Conservation (phyloP, 2,329 filamentous ascomycete species). For the Talaromyces sp. region DNA sequence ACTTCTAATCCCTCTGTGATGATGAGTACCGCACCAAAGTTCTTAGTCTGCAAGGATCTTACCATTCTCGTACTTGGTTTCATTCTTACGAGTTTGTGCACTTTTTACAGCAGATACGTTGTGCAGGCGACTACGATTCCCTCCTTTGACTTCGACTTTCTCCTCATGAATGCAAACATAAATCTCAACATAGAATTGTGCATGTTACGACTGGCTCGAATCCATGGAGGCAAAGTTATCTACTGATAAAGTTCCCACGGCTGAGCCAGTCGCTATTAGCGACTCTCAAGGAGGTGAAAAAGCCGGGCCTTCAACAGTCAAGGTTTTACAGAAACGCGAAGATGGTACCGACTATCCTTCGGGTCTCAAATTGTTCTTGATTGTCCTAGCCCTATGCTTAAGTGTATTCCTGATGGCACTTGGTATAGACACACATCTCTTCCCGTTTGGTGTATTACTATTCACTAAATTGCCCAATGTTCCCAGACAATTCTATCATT, state of each 20-base stretch:
- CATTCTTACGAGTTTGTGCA: neutral
- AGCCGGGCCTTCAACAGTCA: neutral
- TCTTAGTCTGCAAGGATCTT: neutral
- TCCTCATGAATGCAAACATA: neutral
- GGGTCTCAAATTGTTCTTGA: neutral
- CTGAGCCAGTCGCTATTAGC: neutral
- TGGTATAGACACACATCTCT: no score
- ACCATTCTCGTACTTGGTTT: neutral
- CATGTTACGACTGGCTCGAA: no score
- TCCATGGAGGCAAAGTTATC: neutral
- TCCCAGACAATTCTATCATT: constrained; percentile 24
- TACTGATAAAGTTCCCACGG: neutral
- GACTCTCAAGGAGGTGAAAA: neutral
- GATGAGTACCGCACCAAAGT: neutral
- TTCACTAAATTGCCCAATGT: neutral
- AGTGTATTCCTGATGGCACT: constrained; percentile 6
- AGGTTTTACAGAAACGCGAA: neutral
- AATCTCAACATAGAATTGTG: no score
- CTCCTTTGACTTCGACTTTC: neutral
- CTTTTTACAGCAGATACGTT: neutral
- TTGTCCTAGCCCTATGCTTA: constrained; percentile 3
- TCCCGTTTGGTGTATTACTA: no score
- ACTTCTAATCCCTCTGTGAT: no score
- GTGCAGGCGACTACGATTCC: neutral
- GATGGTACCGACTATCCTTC: constrained; percentile 7